phyloP scores from a whole-genome alignment of 192 early-diverging fungal genomes.

The Coemansia sp. region DNA sequence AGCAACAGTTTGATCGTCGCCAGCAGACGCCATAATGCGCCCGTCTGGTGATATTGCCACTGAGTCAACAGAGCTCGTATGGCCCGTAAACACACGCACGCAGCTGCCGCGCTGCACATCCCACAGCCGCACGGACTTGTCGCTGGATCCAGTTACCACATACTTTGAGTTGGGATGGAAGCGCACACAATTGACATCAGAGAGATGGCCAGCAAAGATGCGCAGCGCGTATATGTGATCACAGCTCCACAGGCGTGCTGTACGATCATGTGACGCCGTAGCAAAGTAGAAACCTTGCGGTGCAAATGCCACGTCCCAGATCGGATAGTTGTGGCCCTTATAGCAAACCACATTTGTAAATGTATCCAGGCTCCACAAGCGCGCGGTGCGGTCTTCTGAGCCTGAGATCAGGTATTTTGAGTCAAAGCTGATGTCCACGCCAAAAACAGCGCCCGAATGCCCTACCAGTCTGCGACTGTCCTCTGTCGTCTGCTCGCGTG shows the following conservation, averaged over 20 bases:
- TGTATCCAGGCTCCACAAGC: conserved; percentile 95
- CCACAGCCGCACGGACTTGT: conserved; percentile 88
- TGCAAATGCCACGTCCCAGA: conserved; percentile 95
- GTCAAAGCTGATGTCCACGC: conserved; percentile 81
- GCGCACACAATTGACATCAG: conserved; percentile 92
- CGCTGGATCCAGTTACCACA: conserved; percentile 87
- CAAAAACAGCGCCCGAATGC: conserved; percentile 91
- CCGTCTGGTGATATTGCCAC: conserved; percentile 94
- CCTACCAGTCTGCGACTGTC: conserved; percentile 73
- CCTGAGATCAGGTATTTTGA: conserved; percentile 81
- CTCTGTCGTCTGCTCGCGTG: conserved; percentile 60
- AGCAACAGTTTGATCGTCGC: conserved; percentile 64
- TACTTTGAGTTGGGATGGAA: conserved; percentile 99
- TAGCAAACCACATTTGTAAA: conserved; percentile 90
- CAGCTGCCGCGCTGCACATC: conserved; percentile 87
- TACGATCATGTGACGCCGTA: conserved; percentile 92
- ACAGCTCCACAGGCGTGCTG: conserved; percentile 92
- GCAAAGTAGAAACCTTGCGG: conserved; percentile 96
- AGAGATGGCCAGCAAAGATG: conserved; percentile 96
- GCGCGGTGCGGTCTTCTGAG: conserved; percentile 90
- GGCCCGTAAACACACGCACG: conserved; percentile 88
- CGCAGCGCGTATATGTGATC: conserved; percentile 95
- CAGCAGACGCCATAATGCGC: conserved; percentile 82
- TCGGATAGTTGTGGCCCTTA: conserved; percentile 94
- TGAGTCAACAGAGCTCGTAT: conserved; percentile 76